Base-by-base conservation (phyloP, 2,329 filamentous ascomycete genomes). In the Plectosphaerella plurivora region DNA sequence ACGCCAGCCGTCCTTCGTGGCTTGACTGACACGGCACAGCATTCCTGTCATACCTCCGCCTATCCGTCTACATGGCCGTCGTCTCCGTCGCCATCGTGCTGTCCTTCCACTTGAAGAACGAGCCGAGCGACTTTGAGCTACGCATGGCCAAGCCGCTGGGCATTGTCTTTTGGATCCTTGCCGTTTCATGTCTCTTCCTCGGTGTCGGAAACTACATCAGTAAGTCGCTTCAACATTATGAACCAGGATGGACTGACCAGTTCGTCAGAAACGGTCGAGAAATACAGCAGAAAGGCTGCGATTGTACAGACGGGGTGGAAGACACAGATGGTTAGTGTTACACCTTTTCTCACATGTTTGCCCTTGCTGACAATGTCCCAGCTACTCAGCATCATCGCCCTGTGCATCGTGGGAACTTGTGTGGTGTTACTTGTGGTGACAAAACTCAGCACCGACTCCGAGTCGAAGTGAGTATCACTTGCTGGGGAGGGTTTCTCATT, bases 221-320 rank as follows among this genome's bases (percentile, higher is more conserved):
- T 76, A 82, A 78, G 60, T 61, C 16, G 3, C 39, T 3, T 37
- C 3, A 22, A 22, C 22, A 22, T 22, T 3, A 22, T 5, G 28
- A 33, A 12, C 4, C 2, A 33, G 11, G 4, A 10, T 10, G 11
- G 3, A 8, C 28, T 33, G 28, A 33, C 28, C 8, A 22, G 15
- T 28, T 24, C 35, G 15, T 7, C 28, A 83, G 79, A 84, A 61
- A 86, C 84, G 0, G 73, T 97, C 22, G 88, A 88, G 61, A 87
- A 89, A 65, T 99, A 96, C 67, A 88, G 88, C 60, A 78, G 81
- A 39, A 83, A 86, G 59, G 79, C 80, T 24, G 94, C 94, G 0
- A 79, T 97, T 57, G 94, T 99, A 39, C 94, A 99, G 73, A 88
- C 85, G 28, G 94, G 94, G 1, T 94, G 89, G 88, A 93, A 91